phyloP scores from a whole-genome alignment of 768 basidiomycete genomes.

The Harrya chromipes region DNA sequence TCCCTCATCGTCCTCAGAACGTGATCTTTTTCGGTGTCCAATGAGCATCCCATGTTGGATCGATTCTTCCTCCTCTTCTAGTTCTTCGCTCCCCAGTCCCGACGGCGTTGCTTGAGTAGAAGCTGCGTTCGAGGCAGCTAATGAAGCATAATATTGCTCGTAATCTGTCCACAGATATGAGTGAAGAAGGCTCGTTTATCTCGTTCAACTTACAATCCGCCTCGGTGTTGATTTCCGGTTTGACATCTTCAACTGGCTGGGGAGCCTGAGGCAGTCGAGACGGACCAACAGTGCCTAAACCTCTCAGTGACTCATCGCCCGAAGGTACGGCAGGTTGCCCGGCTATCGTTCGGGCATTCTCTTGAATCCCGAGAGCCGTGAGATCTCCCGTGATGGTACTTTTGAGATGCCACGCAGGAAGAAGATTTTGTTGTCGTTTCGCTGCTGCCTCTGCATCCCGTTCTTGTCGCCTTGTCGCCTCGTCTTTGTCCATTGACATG shows the following conservation, averaged over 20 bases:
- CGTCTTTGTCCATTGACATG: conserved; percentile 86
- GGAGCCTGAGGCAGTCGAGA: conserved; percentile 28
- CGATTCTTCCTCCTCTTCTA: conserved; percentile 69
- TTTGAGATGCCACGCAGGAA: conserved; percentile 94
- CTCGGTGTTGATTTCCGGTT: conserved; percentile 53
- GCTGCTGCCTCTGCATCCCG: conserved; percentile 79
- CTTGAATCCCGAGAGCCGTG: conserved; percentile 81
- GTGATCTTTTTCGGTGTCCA: conserved; percentile 70
- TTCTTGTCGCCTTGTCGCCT: conserved; percentile 67
- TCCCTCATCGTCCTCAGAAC: conserved; percentile 61
- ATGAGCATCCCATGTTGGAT: conserved; percentile 68
- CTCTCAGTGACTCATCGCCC: conserved; percentile 72
- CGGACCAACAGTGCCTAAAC: conserved; percentile 55
- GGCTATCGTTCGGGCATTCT: conserved; percentile 53
- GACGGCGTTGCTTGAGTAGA: conserved; percentile 64
- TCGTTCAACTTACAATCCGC: conserved; percentile 54
- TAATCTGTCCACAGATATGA: conserved; percentile 48
- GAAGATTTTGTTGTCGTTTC: conserved; percentile 84
- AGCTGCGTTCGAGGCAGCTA: conserved; percentile 60
- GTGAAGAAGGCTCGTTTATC: background rate
- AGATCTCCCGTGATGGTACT: conserved; percentile 93
- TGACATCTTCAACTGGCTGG: conserved; percentile 34
- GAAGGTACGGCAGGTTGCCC: conserved; percentile 37
- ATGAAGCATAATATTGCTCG: conserved; percentile 78
- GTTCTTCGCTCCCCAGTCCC: conserved; percentile 49